Evolutionary conservation across 352 stramenopile species (phyloP), one percentile per base, ranked within the genome.

Genomic region (Phytophthora podocarpi): DNA sequence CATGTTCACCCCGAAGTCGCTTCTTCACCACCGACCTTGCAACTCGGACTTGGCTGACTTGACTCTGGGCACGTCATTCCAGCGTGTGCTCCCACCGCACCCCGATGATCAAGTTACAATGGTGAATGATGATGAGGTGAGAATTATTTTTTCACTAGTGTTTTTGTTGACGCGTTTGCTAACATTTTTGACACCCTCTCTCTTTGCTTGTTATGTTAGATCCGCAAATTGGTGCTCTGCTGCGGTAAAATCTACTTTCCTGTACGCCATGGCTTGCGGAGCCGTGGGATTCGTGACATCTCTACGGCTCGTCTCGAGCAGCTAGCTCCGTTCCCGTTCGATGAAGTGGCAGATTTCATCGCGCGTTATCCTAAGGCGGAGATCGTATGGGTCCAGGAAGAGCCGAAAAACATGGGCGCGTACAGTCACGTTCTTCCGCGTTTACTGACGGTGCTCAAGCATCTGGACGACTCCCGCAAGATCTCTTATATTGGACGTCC

Each of bases 371-470:
- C 84, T 8, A 99, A 99, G 58, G 97, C 97, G 11, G 72, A 98
- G 57, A 76, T 99, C 27, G 80, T 99, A 21, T 99, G 95, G 93
- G 87, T 95, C 12, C 98, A 99, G 72, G 97, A 99, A 72, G 97
- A 99, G 64, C 96, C 91, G 18, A 98, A 98, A 74, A 99, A 99
- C 71, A 99, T 99, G 96, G 98, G 98, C 16, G 85, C 92, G 23
- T 99, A 97, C 76, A 81, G 77, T 10, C 99, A 97, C 57, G 81
- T 98, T 6, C 78, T 86, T 15, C 90, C 97, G 21, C 87, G 97
- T 26, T 84, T 99, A 58, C 85, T 95, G 59, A 99, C 97, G 0
- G 87, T 97, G 24, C 87, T 98, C n/a, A 72, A 87, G n/a, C 76
- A 97, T 30, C 55, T 97, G 4, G 75, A 73, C 15, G 82, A 95